Conservation (phyloP, 176 grass and related monocot species). For the Oryza punctata region DNA sequence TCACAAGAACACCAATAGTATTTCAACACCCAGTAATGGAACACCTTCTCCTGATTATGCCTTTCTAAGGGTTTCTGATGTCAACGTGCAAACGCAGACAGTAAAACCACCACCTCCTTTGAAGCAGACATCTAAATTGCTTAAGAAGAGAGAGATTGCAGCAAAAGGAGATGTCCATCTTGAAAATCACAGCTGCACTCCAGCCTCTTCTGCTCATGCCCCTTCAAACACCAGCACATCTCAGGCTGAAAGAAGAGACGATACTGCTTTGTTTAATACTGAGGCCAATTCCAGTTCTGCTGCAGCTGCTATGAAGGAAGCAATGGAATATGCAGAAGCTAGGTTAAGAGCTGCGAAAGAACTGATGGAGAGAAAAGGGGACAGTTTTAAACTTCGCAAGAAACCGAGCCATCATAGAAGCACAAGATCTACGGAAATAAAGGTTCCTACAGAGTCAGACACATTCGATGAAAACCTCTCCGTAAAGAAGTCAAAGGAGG, state of each 20-base stretch:
- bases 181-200: slow-evolving; percentile 12
- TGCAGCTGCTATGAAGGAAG: slow-evolving; percentile 84
- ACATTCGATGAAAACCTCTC: slow-evolving; percentile 24
- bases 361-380: slow-evolving; percentile 79
- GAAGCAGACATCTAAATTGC: slow-evolving; percentile 54
- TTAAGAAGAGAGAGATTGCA: slow-evolving; percentile 41
- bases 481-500: slow-evolving; percentile 33
- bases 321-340: slow-evolving; percentile 88
- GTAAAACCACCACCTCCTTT: slow-evolving; percentile 41
- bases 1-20: slow-evolving; percentile 40
- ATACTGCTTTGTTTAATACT: slow-evolving; percentile 43
- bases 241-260: slow-evolving; percentile 45
- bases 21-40: slow-evolving; percentile 44
- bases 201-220: slow-evolving; percentile 12
- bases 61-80: slow-evolving; percentile 58
- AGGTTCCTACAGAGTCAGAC: slow-evolving; percentile 41
- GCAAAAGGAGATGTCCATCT: slow-evolving; percentile 26
- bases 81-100: slow-evolving; percentile 48
- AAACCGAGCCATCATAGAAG: slow-evolving; percentile 49
- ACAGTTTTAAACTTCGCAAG: slow-evolving; percentile 77
- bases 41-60: slow-evolving; percentile 41
- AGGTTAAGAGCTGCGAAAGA: slow-evolving; percentile 88
- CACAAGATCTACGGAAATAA: slow-evolving; percentile 51
- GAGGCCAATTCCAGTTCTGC: slow-evolving; percentile 69
- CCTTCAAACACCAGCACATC: slow-evolving; percentile 12